Evolutionary conservation across 2,329 filamentous ascomycete genomes (phyloP), one percentile per base, ranked within the genome.

Genomic region (Emericellopsis atlantica): DNA sequence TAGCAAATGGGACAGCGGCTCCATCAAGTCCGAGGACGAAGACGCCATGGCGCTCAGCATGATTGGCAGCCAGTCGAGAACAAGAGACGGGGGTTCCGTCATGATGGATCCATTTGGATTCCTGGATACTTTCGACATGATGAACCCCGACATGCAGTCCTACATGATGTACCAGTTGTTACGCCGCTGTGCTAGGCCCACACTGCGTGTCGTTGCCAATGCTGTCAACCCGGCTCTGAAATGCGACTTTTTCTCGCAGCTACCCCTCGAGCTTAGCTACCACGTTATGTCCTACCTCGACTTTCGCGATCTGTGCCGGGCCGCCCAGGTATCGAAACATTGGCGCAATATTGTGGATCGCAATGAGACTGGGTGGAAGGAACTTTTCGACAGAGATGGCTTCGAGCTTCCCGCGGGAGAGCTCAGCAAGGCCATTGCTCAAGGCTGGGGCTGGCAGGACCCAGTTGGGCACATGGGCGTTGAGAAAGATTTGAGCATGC

Each of bases 381-480:
- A 89, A 47, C 69, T 95, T 1, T 80, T 98, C 34, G 88, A 95
- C 46, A 71, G 70, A 1, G 88, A 95, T 56, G 87, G 87, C 0
- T 95, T 85, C 58, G 66, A 67, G 23, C 67, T 98, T 2, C 81
- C 87, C 0, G 69, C 80, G 1, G 86, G 85, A 15, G 92, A 98
- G 59, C 69, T 98, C 21, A 79, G 86, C 48, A 81, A 81, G 50
- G 89, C 92, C 24, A 88, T 96, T 42, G 68, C 70, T 34, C 86
- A 96, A 65, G 92, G 92, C 12, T 98, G 92, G 92, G 92, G 89
- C 12, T 98, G 92, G 88, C 92, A 98, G 57, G 86, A 90, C 54
- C 86, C 89, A 1, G 74, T 78, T 42, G 84, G 83, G 0, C 60
- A 71, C 4, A 75, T 84, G 40, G 86, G 84, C 21, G 86, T 74